Percentiles rank a stretch among this genome's conserved stretches.
phyloP scores from a whole-genome alignment of 345 rosid genomes.

The Eucalyptus erythrocorys region DNA sequence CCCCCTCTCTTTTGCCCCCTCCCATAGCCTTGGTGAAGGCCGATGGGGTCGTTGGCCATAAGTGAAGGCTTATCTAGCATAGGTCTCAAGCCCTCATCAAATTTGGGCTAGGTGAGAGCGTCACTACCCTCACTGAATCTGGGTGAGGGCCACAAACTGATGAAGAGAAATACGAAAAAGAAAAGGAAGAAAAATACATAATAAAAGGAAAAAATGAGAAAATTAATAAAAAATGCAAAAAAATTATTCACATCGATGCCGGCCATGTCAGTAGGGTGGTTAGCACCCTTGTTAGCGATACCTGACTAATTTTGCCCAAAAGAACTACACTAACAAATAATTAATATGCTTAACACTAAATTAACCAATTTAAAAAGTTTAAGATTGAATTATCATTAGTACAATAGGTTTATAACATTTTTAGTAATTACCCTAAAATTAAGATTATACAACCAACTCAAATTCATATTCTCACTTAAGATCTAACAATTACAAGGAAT shows the following conservation, averaged over 20 bases:
- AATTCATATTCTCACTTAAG: background rate
- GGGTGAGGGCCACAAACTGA: fast-evolving
- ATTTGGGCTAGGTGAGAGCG: background rate
- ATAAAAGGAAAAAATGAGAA: background rate
- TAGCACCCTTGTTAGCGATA: background rate
- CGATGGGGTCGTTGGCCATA: background rate
- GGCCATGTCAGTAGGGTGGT: background rate
- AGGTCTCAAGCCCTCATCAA: background rate
- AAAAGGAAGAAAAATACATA: background rate
- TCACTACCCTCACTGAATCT: background rate
- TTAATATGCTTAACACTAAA: background rate
- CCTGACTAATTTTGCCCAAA: fast-evolving
- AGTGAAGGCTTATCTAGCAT: background rate
- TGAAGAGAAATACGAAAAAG: background rate
- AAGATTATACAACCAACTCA: background rate
- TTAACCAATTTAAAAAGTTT: background rate
- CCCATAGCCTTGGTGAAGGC: background rate
- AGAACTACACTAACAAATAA: background rate
- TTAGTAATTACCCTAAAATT: background rate
- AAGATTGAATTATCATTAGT: background rate
- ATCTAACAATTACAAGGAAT: background rate
- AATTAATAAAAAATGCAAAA: background rate
- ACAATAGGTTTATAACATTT: background rate
- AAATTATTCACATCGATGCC: background rate
- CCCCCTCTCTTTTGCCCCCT: background rate